Evolutionary conservation across 1,284 basidiomycete genomes (phyloP).

Genomic region (Boletus sp.): DNA sequence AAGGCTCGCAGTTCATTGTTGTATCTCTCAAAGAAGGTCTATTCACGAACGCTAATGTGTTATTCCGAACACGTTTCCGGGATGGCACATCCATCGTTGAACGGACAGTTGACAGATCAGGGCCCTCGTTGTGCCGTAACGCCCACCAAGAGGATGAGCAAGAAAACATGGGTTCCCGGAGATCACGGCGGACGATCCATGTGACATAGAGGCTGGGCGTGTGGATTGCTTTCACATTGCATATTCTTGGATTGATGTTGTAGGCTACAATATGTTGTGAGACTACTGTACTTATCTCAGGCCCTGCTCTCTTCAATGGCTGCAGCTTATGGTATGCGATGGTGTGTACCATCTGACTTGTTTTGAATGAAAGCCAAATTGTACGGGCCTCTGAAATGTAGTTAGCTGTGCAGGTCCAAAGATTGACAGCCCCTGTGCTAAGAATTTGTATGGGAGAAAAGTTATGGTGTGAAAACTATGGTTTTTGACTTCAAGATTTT

Average conservation of each 20-base stretch:
- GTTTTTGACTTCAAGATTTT: too few species aligned
- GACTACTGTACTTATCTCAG: too few species aligned
- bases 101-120: conserved; percentile 61
- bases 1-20: conserved; percentile 96
- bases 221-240: conserved; percentile 1
- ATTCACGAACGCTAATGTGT: conserved; percentile 96
- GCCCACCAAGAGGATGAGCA: conserved; percentile 18
- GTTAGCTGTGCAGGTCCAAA: too few species aligned
- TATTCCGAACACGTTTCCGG: conserved; percentile 89
- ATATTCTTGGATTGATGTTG: conserved; percentile 8
- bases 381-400: too few species aligned
- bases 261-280: conserved; percentile 16
- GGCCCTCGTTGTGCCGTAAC: conserved; percentile 38
- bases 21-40: conserved; percentile 96
- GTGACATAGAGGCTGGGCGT: conserved; percentile 3
- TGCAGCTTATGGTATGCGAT: too few species aligned
- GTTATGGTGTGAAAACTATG: too few species aligned
- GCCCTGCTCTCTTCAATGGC: too few species aligned
- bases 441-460: too few species aligned
- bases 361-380: too few species aligned
- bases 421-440: too few species aligned
- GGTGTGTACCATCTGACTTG: too few species aligned
- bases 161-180: conserved; percentile 23
- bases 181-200: conserved; percentile 18
- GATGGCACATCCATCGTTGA: conserved; percentile 93